A percentile compares a stretch with the other conserved stretches of the same genome.
These are phyloP conservation scores for Ceratocystis albifundus DNA, from an alignment of 2,329 filamentous ascomycete genomes.

Conservation along the genomic window DNA sequence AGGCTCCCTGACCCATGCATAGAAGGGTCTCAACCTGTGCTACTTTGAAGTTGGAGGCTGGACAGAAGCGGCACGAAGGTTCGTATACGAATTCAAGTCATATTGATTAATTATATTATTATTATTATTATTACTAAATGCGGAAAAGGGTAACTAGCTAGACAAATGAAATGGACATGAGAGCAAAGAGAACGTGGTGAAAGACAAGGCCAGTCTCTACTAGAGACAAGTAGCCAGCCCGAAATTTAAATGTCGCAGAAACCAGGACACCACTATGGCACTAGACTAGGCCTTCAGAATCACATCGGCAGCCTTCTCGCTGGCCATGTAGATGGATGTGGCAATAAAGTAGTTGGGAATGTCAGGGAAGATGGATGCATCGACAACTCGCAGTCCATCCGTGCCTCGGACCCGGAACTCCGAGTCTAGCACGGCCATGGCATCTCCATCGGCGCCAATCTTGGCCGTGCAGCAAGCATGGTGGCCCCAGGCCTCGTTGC, in stretches of 20 bases:
- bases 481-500: constrained; percentile 41
- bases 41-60: too few relatives aligned
- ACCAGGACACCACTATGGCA: background rate
- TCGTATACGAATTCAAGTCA: too few relatives aligned
- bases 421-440: constrained; percentile 45
- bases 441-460: constrained; percentile 45
- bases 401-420: constrained; percentile 48
- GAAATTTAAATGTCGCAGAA: background rate
- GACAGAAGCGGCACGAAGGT: too few relatives aligned
- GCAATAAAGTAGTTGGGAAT: constrained; percentile 40
- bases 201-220: too few relatives aligned
- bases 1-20: too few relatives aligned
- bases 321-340: constrained; percentile 45
- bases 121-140: too few relatives aligned
- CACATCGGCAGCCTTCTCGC: constrained; percentile 50
- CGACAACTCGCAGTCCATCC: constrained; percentile 46
- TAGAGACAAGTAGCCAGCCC: background rate
- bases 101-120: too few relatives aligned
- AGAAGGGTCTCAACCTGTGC: too few relatives aligned
- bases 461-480: constrained; percentile 46
- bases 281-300: constrained; percentile 31
- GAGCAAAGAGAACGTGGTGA: too few relatives aligned
- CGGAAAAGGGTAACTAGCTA: too few relatives aligned
- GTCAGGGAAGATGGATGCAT: constrained; percentile 46
- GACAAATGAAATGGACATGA: too few relatives aligned